phyloP scores from a whole-genome alignment of 192 early-diverging fungal genomes.

The Entomortierella chlamydospora region DNA sequence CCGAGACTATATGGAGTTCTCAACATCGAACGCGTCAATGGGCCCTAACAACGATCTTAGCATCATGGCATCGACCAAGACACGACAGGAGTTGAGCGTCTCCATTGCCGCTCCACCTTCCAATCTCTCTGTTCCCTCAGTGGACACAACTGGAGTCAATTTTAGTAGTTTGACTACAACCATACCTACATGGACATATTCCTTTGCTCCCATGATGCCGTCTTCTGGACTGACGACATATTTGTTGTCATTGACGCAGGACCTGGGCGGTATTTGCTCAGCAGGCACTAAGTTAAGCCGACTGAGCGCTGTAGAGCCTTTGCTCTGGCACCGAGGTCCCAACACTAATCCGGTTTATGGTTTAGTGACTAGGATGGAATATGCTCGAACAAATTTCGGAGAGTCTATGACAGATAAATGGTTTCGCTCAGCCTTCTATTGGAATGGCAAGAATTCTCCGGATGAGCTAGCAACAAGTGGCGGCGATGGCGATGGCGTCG shows the following conservation, averaged over 20 bases:
- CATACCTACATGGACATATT: constrained; percentile 40
- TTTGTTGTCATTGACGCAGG: constrained; percentile 42
- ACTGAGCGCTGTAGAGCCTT: constrained; percentile 42
- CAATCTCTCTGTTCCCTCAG: neutral
- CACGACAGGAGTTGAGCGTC: constrained; percentile 17
- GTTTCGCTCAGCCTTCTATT: constrained; percentile 66
- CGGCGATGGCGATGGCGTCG: neutral
- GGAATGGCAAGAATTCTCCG: constrained; percentile 67
- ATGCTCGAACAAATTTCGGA: constrained; percentile 61
- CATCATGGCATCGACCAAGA: constrained; percentile 37
- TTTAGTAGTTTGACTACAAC: neutral
- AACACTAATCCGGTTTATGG: constrained; percentile 72
- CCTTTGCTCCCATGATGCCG: constrained; percentile 63
- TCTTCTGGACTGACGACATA: constrained; percentile 53
- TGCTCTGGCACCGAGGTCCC: constrained; percentile 69
- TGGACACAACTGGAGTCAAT: neutral
- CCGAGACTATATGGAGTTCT: constrained; percentile 52
- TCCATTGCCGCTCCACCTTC: constrained; percentile 8
- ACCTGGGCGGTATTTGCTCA: constrained; percentile 61
- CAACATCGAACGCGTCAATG: neutral
- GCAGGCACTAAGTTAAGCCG: constrained; percentile 46
- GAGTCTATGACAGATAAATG: constrained; percentile 40
- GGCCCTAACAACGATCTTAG: constrained; percentile 6
- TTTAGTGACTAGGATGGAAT: constrained; percentile 64
- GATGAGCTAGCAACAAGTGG: constrained; percentile 10